These are phyloP conservation scores for Effrenium voratum DNA, from an alignment of 73 alveolate species.

Conservation along the genomic window DNA sequence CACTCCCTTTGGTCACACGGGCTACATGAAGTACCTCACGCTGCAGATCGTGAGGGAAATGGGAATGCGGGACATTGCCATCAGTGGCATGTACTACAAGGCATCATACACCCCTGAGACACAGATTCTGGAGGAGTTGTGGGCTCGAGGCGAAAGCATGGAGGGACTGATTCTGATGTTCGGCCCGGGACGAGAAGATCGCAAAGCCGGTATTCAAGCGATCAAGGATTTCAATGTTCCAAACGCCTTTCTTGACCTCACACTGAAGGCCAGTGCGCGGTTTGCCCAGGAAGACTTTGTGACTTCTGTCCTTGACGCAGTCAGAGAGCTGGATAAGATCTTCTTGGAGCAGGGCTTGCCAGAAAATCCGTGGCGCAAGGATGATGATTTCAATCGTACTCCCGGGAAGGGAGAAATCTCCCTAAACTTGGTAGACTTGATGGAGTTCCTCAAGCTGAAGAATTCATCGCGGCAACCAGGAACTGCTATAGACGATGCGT, in stretches of 20 bases:
- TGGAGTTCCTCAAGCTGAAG: neutral
- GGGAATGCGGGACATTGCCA: slow-evolving; percentile 39
- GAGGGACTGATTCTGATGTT: slow-evolving; percentile 36
- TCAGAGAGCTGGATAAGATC: neutral
- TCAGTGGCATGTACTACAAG: slow-evolving; percentile 40
- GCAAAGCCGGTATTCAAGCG: neutral
- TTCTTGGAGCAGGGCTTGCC: neutral
- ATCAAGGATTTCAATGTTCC: slow-evolving; percentile 18
- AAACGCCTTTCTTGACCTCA: slow-evolving; percentile 34
- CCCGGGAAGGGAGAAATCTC: neutral
- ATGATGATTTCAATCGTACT: neutral
- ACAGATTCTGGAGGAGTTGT: slow-evolving; percentile 24
- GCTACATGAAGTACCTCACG: slow-evolving; percentile 38
- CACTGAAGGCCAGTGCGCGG: neutral
- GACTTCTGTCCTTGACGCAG: neutral
- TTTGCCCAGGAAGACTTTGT: slow-evolving; percentile 17
- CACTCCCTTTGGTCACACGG: slow-evolving; percentile 79
- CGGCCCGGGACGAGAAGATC: slow-evolving; percentile 23
- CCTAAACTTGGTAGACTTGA: slow-evolving; percentile 27
- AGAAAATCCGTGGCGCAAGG: slow-evolving; percentile 11
- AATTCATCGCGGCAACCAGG: neutral
- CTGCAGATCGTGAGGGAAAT: neutral
- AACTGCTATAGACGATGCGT: neutral
- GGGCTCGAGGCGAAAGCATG: neutral
- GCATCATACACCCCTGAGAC: slow-evolving; percentile 51